A percentile compares a stretch with the other conserved stretches of the same genome.
These are phyloP conservation scores for Taiozyma sp. DNA, from an alignment of 1,139 yeast species.

Conservation along the genomic window DNA sequence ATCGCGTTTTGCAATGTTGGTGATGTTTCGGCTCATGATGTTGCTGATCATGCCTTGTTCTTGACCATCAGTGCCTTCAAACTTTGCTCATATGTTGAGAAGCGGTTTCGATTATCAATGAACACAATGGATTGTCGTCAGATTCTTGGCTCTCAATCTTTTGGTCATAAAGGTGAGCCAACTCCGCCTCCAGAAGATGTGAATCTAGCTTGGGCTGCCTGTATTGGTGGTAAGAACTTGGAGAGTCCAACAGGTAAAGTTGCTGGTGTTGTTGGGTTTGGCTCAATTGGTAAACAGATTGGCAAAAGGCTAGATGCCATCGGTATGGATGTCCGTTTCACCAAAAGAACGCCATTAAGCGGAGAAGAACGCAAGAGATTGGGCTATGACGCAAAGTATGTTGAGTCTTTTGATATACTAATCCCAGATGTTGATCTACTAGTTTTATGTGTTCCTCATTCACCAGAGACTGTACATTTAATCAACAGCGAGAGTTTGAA, in stretches of 20 bases:
- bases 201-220: conserved; percentile 29
- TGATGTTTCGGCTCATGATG: conserved; percentile 58
- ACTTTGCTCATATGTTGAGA: conserved; percentile 46
- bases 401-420: conserved; percentile 33
- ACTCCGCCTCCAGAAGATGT: conserved; percentile 3
- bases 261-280: conserved; percentile 72
- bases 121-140: conserved; percentile 36
- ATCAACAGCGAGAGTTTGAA: conserved; percentile 44
- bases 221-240: conserved; percentile 42
- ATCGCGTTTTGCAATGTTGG: conserved; percentile 65
- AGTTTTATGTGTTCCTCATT: conserved; percentile 66
- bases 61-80: conserved; percentile 59
- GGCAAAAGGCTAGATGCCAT: conserved; percentile 50
- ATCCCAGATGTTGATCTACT: conserved; percentile 46
- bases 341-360: conserved; percentile 48
- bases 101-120: conserved; percentile 33
- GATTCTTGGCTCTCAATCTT: conserved; percentile 31
- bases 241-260: conserved; percentile 53
- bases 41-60: conserved; percentile 66
- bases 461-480: conserved; percentile 50
- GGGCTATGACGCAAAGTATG: conserved; percentile 43
- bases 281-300: conserved; percentile 64
- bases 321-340: conserved; percentile 65
- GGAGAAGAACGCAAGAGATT: conserved; percentile 30
- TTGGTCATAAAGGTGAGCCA: conserved; percentile 12